Conservation (phyloP, 192 early-diverging fungal genomes). For the Phycomyces blakesleeanus region DNA sequence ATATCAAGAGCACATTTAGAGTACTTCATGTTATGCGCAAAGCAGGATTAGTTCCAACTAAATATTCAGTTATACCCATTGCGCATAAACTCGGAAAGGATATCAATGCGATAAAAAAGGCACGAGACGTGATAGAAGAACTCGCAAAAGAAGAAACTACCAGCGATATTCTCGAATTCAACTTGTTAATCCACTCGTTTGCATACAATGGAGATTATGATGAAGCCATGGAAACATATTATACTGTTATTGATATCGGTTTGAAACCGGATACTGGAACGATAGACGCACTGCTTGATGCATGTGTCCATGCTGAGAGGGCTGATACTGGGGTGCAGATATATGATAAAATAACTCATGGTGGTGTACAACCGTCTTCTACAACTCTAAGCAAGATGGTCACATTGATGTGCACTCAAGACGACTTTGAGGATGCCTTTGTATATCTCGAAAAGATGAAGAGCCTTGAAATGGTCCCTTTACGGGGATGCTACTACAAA, state of each 20-base stretch:
- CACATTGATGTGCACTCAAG: slow-evolving; percentile 41
- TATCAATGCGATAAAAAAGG: slow-evolving; percentile 30
- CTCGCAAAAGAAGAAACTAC: slow-evolving; percentile 36
- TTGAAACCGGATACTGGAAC: slow-evolving; percentile 45
- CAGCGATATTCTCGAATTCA: slow-evolving; percentile 50
- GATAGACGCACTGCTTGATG: slow-evolving; percentile 50
- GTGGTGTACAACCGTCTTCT: slow-evolving; percentile 37
- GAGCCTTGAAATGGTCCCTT: slow-evolving; percentile 50
- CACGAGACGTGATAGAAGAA: slow-evolving; percentile 37
- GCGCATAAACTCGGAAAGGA: slow-evolving; percentile 29
- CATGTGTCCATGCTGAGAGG: slow-evolving; percentile 43
- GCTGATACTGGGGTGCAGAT: slow-evolving; percentile 41
- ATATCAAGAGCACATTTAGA: slow-evolving; percentile 54
- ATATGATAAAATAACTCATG: slow-evolving; percentile 40
- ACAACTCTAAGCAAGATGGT: slow-evolving; percentile 57
- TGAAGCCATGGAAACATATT: slow-evolving; percentile 39
- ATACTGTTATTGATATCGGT: slow-evolving; percentile 21
- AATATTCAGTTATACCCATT: slow-evolving; percentile 39
- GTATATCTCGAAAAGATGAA: slow-evolving; percentile 70
- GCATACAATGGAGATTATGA: slow-evolving; percentile 34
- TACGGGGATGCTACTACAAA: slow-evolving; percentile 45
- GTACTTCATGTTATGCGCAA: slow-evolving; percentile 53
- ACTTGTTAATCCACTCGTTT: slow-evolving; percentile 53
- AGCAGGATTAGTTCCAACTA: slow-evolving; percentile 36
- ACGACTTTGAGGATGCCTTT: slow-evolving; percentile 72